Conservation (phyloP, 2,329 filamentous ascomycete genomes). For the Colletotrichum coccodes region DNA sequence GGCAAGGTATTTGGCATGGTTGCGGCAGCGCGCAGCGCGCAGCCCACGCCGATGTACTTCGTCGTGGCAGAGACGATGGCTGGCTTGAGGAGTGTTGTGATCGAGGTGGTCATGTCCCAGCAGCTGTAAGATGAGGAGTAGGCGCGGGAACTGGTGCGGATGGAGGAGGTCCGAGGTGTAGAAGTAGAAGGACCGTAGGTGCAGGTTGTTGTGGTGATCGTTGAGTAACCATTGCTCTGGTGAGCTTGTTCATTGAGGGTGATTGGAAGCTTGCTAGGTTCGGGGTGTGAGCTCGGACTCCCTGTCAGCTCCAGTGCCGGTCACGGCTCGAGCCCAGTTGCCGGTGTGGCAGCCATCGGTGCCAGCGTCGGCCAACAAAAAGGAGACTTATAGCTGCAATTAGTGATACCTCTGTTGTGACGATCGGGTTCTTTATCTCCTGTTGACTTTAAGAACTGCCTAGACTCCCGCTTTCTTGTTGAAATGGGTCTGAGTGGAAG, state of each 20-base stretch:
- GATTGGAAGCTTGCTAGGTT: no score
- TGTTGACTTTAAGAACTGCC: no score
- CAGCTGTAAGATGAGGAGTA: constrained; percentile 56
- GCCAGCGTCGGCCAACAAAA: no score
- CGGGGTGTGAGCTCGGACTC: background rate
- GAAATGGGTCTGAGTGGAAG: no score
- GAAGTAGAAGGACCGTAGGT: no score
- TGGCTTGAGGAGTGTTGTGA: constrained; percentile 47
- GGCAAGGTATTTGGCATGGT: background rate
- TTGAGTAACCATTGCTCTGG: constrained; percentile 11
- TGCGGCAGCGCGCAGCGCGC: background rate
- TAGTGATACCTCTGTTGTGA: no score
- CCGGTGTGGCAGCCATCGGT: constrained; percentile 26
- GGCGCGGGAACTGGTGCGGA: constrained; percentile 41
- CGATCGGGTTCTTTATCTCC: no score
- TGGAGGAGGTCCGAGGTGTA: background rate
- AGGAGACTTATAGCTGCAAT: no score
- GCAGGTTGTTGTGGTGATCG: constrained; percentile 2
- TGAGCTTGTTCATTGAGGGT: no score
- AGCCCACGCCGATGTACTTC: constrained; percentile 8
- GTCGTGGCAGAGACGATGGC: constrained; percentile 53
- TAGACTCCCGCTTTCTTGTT: no score
- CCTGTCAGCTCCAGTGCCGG: constrained; percentile 13
- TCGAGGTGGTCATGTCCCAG: constrained; percentile 51
- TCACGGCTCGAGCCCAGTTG: constrained; percentile 28